phyloP scores from a whole-genome alignment of 2,329 filamentous ascomycete genomes.

The Colletotrichum incanum region DNA sequence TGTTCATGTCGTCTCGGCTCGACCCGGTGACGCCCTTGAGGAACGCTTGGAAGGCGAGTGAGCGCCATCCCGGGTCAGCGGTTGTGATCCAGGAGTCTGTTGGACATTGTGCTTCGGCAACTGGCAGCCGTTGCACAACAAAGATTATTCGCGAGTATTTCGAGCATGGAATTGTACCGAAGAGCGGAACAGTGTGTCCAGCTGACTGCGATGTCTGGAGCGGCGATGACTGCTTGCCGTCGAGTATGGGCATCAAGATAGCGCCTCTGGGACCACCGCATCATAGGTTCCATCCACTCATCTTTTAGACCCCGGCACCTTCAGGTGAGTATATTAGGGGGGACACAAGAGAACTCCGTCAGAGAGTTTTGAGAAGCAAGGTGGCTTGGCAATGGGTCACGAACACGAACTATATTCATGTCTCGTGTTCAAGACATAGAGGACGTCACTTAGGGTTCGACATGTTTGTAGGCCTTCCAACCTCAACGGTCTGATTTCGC shows the following conservation, averaged over 20 bases:
- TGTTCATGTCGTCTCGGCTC: conserved; percentile 60
- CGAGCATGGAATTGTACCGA: conserved; percentile 50
- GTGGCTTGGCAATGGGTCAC: not conserved
- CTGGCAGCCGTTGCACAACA: conserved; percentile 45
- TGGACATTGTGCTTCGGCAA: conserved; percentile 48
- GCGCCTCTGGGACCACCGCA: conserved; percentile 2
- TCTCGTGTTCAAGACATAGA: not conserved
- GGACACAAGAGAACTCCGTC: too few relatives aligned
- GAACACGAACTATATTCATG: not conserved
- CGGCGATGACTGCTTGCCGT: conserved; percentile 16
- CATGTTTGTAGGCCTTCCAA: too few relatives aligned
- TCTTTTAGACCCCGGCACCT: not conserved
- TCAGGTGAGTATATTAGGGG: fast-evolving
- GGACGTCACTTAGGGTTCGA: not conserved
- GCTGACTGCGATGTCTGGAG: conserved; percentile 45
- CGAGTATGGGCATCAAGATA: conserved; percentile 5
- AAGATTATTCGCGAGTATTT: conserved; percentile 48
- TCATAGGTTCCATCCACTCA: not conserved
- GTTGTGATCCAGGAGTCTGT: conserved; percentile 51
- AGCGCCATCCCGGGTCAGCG: conserved; percentile 48
- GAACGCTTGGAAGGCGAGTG: conserved; percentile 52
- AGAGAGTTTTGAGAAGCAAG: too few relatives aligned
- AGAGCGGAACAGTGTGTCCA: conserved; percentile 46
- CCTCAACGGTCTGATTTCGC: not conserved
- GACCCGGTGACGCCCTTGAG: conserved; percentile 64